Conservation (phyloP, 176 grass and related monocot species). For the Zoysia pacifica region DNA sequence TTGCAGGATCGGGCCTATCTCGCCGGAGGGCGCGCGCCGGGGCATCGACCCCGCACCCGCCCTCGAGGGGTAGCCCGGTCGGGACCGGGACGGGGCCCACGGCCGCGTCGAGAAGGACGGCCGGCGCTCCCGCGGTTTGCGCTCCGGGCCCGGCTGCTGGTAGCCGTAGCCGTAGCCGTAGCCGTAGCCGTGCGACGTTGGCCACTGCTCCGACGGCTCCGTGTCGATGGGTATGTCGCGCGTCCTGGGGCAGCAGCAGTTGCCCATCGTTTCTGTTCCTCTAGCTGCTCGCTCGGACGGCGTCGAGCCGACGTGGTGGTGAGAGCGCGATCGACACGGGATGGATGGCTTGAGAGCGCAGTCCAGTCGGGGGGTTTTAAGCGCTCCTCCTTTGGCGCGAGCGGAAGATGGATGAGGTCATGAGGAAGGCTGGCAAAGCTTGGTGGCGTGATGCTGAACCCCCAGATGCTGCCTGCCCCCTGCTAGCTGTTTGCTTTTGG, state of each 20-base stretch:
- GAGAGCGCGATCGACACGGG: background rate
- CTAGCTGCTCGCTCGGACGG: background rate
- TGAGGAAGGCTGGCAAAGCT: background rate
- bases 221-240: constrained; percentile 61
- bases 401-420: background rate
- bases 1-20: constrained; percentile 42
- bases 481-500: constrained; percentile 40
- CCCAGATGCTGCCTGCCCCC: background rate
- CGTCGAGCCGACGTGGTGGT: background rate
- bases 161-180: background rate
- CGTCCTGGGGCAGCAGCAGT: constrained; percentile 64
- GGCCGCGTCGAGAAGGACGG: background rate
- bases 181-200: background rate
- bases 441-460: constrained; percentile 29
- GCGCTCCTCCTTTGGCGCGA: background rate
- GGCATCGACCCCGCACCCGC: constrained; percentile 1
- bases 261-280: constrained; percentile 47
- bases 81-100: background rate
- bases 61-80: constrained; percentile 14
- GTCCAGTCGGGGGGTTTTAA: constrained; percentile 17
- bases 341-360: constrained; percentile 20
- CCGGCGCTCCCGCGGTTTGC: constrained; percentile 4
- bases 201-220: constrained; percentile 1
- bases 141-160: background rate
- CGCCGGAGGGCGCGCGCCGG: background rate